Conservation (phyloP, 257 asterid species). For the Solanum paucissectum region DNA sequence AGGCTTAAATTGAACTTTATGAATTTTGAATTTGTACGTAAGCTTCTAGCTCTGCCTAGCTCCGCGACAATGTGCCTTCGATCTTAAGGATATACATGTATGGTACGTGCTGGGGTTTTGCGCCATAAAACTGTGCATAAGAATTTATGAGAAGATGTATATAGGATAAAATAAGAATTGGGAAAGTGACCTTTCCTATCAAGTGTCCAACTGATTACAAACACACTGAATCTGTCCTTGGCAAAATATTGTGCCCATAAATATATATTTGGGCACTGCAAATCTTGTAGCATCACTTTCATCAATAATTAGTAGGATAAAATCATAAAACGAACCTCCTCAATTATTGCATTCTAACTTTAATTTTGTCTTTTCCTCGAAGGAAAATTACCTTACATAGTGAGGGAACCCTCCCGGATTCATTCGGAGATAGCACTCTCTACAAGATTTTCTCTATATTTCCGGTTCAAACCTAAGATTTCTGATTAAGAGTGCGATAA, state of each 20-base stretch:
- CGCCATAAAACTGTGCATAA: neutral
- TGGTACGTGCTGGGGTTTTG: neutral
- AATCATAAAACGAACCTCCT: no score
- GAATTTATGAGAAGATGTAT: neutral
- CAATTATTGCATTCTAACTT: neutral
- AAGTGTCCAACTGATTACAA: neutral
- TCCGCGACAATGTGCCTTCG: neutral
- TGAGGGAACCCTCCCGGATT: neutral
- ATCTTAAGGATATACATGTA: neutral
- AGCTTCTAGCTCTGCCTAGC: neutral
- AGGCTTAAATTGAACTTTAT: neutral
- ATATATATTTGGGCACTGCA: neutral
- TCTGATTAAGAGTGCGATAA: no score
- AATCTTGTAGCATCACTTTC: neutral
- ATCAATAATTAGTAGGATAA: neutral
- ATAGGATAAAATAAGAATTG: no score
- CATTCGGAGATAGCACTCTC: no score
- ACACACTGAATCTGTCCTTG: neutral
- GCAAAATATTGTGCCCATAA: neutral
- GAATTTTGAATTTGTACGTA: neutral
- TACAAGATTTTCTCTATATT: no score
- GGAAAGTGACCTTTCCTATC: neutral
- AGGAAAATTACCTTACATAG: neutral
- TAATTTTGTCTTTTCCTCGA: neutral
- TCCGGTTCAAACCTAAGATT: accelerated